Evolutionary conservation across 2,329 filamentous ascomycete species (phyloP), one percentile per base, ranked within the genome.

Genomic region (Aspergillus ochraceoroseus): DNA sequence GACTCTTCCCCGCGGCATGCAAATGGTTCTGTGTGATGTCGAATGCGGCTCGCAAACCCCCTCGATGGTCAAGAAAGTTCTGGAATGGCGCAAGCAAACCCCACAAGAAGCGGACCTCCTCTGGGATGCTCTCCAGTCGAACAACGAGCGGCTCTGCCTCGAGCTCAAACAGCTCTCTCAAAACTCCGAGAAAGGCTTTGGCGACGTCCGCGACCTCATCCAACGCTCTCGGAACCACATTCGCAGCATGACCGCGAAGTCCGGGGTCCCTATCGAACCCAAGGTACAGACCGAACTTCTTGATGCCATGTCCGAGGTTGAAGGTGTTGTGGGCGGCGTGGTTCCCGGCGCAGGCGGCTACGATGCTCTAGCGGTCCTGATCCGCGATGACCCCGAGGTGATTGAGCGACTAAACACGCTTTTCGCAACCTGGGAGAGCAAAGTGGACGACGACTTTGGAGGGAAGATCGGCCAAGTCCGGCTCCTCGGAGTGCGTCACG

Each of bases 321-420:
- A 83, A 0, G 92, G 90, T 4, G 88, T 96, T 2, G 78, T 89
- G 49, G 89, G 88, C 0, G 92, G 89, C 0, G 87, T 96, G 0
- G 92, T 95, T 0, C 92, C 92, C 0, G 92, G 92, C 0, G 92
- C 92, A 0, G 92, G 92, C 7, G 92, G 92, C 0, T 95, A 85
- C 58, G 92, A 98, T 70, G 92, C 92, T 1, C 75, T 95, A 40
- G 85, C 83, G 1, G 63, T 98, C 45, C 64, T 98, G 44, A 78
- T 95, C 49, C 75, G 76, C 55, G 86, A 95, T 54, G 80, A 85
- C 38, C 73, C 72, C 23, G 75, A 74, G 33, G 85, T 86, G 1
- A 68, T 83, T 40, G 58, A 60, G 14, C 67, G 70, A 8, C 64
- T 96, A 14, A 72, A 76, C 47, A 64, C 67, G 29, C 80, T 87